Conservation (phyloP, 2,329 filamentous ascomycete species). For the Paraphoma chrysanthemicola region DNA sequence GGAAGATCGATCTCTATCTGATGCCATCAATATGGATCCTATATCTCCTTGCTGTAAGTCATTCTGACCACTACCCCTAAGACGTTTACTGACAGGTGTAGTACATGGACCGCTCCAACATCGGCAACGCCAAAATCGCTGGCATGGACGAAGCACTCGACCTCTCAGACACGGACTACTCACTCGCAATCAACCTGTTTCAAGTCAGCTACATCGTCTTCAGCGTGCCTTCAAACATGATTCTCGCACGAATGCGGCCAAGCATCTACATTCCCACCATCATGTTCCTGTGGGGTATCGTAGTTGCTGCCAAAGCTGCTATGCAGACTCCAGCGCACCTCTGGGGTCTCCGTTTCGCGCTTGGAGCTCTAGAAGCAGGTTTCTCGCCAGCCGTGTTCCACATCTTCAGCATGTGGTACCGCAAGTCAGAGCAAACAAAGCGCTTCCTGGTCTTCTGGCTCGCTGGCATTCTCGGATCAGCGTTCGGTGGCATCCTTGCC, state of each 20-base stretch:
- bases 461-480: slow-evolving; percentile 6
- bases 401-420: slow-evolving; percentile 10
- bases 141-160: slow-evolving; percentile 35
- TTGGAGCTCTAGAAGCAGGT: slow-evolving; percentile 6
- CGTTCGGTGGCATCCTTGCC: slow-evolving; percentile 18
- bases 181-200: slow-evolving; percentile 64
- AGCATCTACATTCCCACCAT: slow-evolving; percentile 11
- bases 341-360: slow-evolving; percentile 7
- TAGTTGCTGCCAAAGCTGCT: slow-evolving; percentile 53
- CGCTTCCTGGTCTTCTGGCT: slow-evolving; percentile 11
- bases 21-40: slow-evolving; percentile 13
- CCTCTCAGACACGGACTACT: slow-evolving; percentile 28
- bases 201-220: slow-evolving; percentile 68
- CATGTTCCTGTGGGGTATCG: slow-evolving; percentile 17
- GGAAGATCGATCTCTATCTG: slow-evolving; percentile 9
- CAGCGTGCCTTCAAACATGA: slow-evolving; percentile 41
- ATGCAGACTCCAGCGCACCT: slow-evolving; percentile 33
- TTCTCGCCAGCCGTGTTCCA: slow-evolving; percentile 9
- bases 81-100: not conserved
- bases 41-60: slow-evolving; percentile 2
- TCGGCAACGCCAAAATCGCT: slow-evolving; percentile 43
- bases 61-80: not conserved
- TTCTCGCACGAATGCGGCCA: slow-evolving; percentile 5
- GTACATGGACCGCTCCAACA: slow-evolving; percentile 57
- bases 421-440: slow-evolving; percentile 6